phyloP scores from a whole-genome alignment of 305 asterid genomes.

The Plantago coronopus region DNA sequence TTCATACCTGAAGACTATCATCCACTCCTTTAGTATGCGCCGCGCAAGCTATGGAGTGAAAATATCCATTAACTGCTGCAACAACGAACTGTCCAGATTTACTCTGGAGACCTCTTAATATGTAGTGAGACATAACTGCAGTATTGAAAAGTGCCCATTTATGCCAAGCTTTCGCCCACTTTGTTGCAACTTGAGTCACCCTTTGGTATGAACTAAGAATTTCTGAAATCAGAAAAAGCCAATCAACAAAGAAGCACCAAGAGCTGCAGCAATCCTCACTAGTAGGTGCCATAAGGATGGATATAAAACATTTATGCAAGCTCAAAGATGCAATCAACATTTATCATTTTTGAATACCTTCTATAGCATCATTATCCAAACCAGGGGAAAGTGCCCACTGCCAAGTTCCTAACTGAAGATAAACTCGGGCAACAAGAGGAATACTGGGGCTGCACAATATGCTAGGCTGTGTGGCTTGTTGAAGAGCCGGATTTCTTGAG shows the following conservation, averaged over 20 bases:
- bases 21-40: constrained; percentile 98
- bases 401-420: constrained; percentile 87
- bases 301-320: background rate
- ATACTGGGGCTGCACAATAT: constrained; percentile 51
- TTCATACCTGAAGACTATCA: constrained; percentile 86
- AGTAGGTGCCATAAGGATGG: constrained; percentile 16
- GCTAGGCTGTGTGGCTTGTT: constrained; percentile 57
- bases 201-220: constrained; percentile 77
- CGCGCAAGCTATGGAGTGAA: constrained; percentile 96
- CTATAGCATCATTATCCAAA: constrained; percentile 85
- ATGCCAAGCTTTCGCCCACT: constrained; percentile 99
- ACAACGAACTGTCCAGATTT: constrained; percentile 81
- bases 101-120: constrained; percentile 61
- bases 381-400: constrained; percentile 92
- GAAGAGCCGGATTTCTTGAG: constrained; percentile 60
- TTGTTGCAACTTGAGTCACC: constrained; percentile 83
- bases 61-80: constrained; percentile 97
- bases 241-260: constrained; percentile 20
- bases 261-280: constrained; percentile 22
- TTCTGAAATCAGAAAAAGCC: constrained; percentile 49
- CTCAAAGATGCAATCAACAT: background rate
- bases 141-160: constrained; percentile 98
- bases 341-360: constrained; percentile 60
- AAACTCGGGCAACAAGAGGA: constrained; percentile 85
- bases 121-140: constrained; percentile 98